Evolutionary conservation across 495 filamentous ascomycete genomes (phyloP).

Genomic region (Talaromyces stipitatus): DNA sequence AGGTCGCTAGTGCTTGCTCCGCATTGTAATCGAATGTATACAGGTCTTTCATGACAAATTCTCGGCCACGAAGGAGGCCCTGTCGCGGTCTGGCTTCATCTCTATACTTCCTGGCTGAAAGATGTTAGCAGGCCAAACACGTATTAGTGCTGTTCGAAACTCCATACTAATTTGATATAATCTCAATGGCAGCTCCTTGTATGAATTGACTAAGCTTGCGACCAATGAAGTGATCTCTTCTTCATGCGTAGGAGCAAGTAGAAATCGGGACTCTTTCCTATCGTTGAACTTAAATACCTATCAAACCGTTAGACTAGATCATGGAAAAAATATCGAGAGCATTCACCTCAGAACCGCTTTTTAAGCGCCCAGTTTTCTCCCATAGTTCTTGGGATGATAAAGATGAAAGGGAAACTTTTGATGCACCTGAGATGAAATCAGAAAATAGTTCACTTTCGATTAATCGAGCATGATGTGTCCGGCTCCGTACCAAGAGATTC

Average conservation of each 20-base stretch:
- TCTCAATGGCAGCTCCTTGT: slow-evolving; percentile 77
- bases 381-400: slow-evolving; percentile 82
- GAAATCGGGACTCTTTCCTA: slow-evolving; percentile 62
- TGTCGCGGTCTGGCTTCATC: slow-evolving; percentile 85
- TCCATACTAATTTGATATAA: slow-evolving; percentile 81
- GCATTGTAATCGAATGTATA: slow-evolving; percentile 83
- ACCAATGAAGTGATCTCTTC: slow-evolving; percentile 89
- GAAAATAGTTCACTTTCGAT: neutral
- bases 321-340: neutral
- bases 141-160: neutral
- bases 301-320: neutral
- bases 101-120: slow-evolving; percentile 75
- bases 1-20: slow-evolving; percentile 65
- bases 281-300: slow-evolving; percentile 78
- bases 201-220: slow-evolving; percentile 64
- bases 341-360: slow-evolving; percentile 52
- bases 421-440: slow-evolving; percentile 55
- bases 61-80: slow-evolving; percentile 80
- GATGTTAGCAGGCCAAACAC: neutral
- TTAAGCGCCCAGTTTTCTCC: slow-evolving; percentile 59
- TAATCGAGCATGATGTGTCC: neutral
- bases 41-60: slow-evolving; percentile 97
- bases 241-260: slow-evolving; percentile 91
- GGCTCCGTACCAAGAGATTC: slow-evolving; percentile 51
- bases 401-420: slow-evolving; percentile 79